Evolutionary conservation across 2,329 filamentous ascomycete genomes (phyloP), one percentile per base, ranked within the genome.

Genomic region (Graphium sp.): DNA sequence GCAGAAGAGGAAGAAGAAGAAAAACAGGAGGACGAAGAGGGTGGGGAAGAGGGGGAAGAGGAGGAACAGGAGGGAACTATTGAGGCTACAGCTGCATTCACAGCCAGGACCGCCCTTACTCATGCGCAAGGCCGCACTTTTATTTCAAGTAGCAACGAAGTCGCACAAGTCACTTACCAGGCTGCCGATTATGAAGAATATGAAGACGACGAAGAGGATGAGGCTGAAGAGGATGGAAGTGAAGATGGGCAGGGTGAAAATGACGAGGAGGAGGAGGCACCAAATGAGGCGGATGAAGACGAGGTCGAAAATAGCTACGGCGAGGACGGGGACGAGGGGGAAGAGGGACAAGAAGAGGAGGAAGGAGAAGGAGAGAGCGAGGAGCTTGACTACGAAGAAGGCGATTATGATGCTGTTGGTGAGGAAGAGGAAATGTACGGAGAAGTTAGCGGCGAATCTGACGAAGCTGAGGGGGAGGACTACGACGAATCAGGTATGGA

Each of bases 1-100:
- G 44, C 42, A 10, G 43, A 38, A 8, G 36, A 36, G 7, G 38
- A 46, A 15, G 44, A 43, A 19, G 44, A 42, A n/a, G 44, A 39
- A 8, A 44, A 47, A 13, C 33, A 36, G 18, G 41, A 48, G 7
- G 34, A 41, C 11, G 39, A 41, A 5, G 39, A 45, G 16, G 34
- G 34, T 3, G 39, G 43, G 10, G 41, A 41, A 6, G 39, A 31
- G 15, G 41, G 35, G 18, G 41, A 35, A 28, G 32, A 38, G 3
- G 37, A 41, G 17, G 37, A 44, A n/a, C 33, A 41, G 13, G 38
- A 37, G 3, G 16, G 16, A n/a, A n/a, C n/a, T n/a, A n/a, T n/a
- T n/a, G n/a, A n/a, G n/a, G n/a, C n/a, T n/a, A n/a, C n/a, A n/a
- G n/a, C n/a, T n/a, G n/a, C n/a, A n/a, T n/a, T n/a, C n/a, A n/a